These are phyloP conservation scores for Colletotrichum eleusines DNA, from an alignment of 2,329 filamentous ascomycete species.

Conservation along the genomic window DNA sequence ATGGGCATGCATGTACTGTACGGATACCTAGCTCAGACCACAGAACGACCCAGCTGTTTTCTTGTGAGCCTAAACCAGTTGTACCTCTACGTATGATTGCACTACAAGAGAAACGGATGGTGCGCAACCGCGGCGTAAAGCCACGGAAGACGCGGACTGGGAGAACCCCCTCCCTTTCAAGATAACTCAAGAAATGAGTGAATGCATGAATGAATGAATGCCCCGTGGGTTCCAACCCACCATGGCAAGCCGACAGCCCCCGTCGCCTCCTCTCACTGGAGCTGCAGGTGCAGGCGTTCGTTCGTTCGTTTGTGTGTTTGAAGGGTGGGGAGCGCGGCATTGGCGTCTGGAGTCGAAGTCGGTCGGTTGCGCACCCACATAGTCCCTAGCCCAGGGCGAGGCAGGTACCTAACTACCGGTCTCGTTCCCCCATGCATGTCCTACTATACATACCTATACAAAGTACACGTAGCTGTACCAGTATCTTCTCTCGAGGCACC, in stretches of 20 bases:
- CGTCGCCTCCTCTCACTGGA: not conserved
- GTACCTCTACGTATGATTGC: too few species aligned
- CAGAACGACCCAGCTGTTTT: not conserved
- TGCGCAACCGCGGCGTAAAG: not conserved
- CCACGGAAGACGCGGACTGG: not conserved
- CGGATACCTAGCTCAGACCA: not conserved
- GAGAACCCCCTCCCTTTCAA: not conserved
- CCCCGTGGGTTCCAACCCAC: not conserved
- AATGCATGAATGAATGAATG: not conserved
- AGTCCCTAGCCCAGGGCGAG: not conserved
- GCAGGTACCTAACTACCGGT: too few species aligned
- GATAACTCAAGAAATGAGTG: not conserved
- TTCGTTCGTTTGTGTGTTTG: constrained; percentile 21
- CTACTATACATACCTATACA: too few species aligned
- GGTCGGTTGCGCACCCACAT: not conserved
- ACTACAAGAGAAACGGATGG: not conserved
- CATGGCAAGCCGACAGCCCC: not conserved
- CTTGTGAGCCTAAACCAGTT: not conserved
- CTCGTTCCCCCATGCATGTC: too few species aligned
- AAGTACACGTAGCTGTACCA: not conserved
- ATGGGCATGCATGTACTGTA: too few species aligned
- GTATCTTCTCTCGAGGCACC: not conserved
- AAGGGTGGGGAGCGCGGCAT: constrained; percentile 26
- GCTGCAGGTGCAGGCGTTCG: constrained; percentile 25
- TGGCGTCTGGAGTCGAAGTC: constrained; percentile 25